phyloP scores from a whole-genome alignment of 1,284 basidiomycete genomes.

The Leccinum fallax region DNA sequence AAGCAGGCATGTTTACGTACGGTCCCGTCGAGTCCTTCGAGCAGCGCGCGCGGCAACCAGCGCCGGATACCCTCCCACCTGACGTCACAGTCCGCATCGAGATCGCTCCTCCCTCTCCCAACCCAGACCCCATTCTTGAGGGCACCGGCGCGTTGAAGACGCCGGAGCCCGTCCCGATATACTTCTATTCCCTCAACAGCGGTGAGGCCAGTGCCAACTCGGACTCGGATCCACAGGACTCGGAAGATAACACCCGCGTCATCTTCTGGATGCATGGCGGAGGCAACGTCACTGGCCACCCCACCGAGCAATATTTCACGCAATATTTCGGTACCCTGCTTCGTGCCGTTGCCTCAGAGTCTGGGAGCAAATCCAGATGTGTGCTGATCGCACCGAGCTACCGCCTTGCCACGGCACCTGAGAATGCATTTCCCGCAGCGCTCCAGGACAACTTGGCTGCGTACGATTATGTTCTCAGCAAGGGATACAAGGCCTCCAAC shows the following conservation, averaged over 20 bases:
- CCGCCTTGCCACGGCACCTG: slow-evolving; percentile 24
- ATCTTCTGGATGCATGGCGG: slow-evolving; percentile 33
- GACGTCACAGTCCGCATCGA: slow-evolving; percentile 23
- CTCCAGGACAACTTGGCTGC: slow-evolving; percentile 28
- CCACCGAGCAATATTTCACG: slow-evolving; percentile 3
- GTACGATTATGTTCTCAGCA: slow-evolving; percentile 28
- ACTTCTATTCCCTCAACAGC: slow-evolving; percentile 16
- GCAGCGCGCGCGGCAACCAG: slow-evolving; percentile 16
- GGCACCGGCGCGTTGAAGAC: slow-evolving; percentile 9
- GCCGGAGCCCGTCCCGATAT: slow-evolving; percentile 26
- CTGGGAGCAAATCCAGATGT: slow-evolving; percentile 7
- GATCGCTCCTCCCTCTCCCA: slow-evolving; percentile 21
- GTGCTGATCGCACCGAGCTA: slow-evolving; percentile 27
- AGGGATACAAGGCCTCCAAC: slow-evolving; percentile 26
- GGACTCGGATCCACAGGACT: background rate
- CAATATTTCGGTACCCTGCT: slow-evolving; percentile 20
- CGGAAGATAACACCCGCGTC: slow-evolving; percentile 11
- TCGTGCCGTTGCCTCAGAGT: slow-evolving; percentile 1
- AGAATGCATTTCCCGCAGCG: slow-evolving; percentile 29
- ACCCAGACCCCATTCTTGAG: slow-evolving; percentile 15
- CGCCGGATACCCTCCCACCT: slow-evolving; percentile 12
- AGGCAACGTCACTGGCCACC: slow-evolving; percentile 26
- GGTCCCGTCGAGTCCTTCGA: background rate
- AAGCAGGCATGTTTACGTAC: background rate
- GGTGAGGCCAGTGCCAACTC: background rate